These are phyloP conservation scores for Psilocybe subaeruginosa DNA, from an alignment of 768 basidiomycete species.

Conservation along the genomic window DNA sequence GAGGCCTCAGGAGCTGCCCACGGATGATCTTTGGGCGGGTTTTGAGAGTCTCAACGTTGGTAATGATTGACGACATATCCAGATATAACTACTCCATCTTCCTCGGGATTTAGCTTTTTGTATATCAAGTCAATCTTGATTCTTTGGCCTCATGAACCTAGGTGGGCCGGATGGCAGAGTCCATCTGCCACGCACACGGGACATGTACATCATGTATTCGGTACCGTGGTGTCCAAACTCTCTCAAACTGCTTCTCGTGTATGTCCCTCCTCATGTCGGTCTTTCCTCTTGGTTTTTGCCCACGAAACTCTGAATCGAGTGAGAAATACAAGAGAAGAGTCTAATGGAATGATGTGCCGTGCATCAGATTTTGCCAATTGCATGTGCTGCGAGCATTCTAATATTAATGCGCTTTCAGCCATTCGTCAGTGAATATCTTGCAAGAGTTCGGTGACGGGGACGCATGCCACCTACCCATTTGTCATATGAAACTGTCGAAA, in stretches of 20 bases:
- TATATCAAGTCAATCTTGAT: constrained; percentile 6
- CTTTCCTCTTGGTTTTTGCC: constrained; percentile 1
- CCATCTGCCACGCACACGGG: constrained; percentile 8
- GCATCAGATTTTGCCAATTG: neutral
- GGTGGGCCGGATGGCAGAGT: constrained; percentile 1
- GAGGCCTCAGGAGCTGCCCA: constrained; percentile 24
- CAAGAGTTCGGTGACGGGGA: neutral
- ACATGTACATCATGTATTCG: constrained; percentile 10
- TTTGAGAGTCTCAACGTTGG: constrained; percentile 23
- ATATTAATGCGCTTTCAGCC: neutral
- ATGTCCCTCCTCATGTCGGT: constrained; percentile 6
- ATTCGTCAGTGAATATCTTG: neutral
- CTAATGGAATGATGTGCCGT: neutral
- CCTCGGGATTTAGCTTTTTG: neutral
- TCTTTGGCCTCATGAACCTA: constrained; percentile 6
- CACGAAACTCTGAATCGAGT: constrained; percentile 10
- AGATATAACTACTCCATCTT: constrained; percentile 5
- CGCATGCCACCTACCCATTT: neutral
- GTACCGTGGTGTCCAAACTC: constrained; percentile 17
- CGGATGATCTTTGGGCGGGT: constrained; percentile 24
- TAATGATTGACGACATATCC: constrained; percentile 12
- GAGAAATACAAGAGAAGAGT: constrained; percentile 8
- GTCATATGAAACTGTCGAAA: neutral
- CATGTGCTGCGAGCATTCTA: constrained; percentile 10
- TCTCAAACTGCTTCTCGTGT: constrained; percentile 8